Evolutionary conservation across 2,329 filamentous ascomycete species (phyloP), one percentile per base, ranked within the genome.

Genomic region (Talaromyces amestolkiae): DNA sequence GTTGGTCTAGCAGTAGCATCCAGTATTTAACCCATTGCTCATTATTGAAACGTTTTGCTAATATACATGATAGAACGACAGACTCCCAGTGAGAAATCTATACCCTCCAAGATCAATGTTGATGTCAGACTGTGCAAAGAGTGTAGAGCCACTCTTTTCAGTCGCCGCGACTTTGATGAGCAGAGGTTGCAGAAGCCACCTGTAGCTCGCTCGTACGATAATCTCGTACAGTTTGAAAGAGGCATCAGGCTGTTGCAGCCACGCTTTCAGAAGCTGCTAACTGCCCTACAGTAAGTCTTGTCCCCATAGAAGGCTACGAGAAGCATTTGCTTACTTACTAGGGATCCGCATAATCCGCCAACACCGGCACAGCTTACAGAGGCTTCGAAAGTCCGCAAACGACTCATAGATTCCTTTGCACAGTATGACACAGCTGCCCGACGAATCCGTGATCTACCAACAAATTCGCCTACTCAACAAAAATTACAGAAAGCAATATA

Each of bases 91-190:
- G 72, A 86, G 69, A 85, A 85, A 71, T 67, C 72, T 13, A 60
- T 67, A 22, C 69, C 83, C 74, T 80, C 79, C 15, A 85, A 89
- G 68, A 76, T 96, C 49, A 88, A 86, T 63, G 79, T 98, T 51
- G 92, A 97, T 73, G 82, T 99, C 17, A 88, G 95, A 49, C 94
- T 99, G 86, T 99, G 95, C 78, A 91, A 90, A 72, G 92, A 96
- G 65, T 99, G 95, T 81, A 92, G 85, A 69, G 79, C 85, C 37
- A 91, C 86, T 0, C 78, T 91, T 22, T 92, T 91, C 76, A 85
- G 86, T 60, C 89, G 90, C 71, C 86, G 89, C 43, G 93, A 97
- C 74, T 97, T 97, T 73, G 82, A 86, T 27, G 86, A 87, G 9
- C 90, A 92, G 10, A 77, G 92, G 3, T 79, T 84, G 1, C 83